Evolutionary conservation across 2,329 filamentous ascomycete species (phyloP).

Genomic region (Arachnomyces sp.): DNA sequence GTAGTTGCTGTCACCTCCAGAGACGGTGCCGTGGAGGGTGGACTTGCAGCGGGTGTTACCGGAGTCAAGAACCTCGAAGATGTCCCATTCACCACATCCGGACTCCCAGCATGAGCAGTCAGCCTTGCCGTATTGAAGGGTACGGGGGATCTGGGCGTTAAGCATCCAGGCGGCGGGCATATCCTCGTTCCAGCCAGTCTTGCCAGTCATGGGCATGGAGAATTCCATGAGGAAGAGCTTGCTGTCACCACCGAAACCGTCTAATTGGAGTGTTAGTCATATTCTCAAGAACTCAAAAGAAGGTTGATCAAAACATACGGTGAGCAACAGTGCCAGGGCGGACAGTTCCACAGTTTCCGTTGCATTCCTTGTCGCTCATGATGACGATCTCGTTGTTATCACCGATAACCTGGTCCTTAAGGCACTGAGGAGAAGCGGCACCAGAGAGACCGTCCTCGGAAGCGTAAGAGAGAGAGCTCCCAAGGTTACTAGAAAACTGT

Average conservation of each 20-base stretch:
- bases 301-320: conserved; percentile 32
- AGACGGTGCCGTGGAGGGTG: conserved; percentile 53
- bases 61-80: conserved; percentile 61
- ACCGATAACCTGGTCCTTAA: conserved; percentile 43
- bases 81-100: conserved; percentile 68
- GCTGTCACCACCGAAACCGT: conserved; percentile 62
- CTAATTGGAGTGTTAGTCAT: conserved; percentile 4
- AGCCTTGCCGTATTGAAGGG: conserved; percentile 57
- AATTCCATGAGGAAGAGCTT: conserved; percentile 71
- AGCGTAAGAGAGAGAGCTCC: conserved; percentile 52
- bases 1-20: conserved; percentile 63
- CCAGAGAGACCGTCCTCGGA: conserved; percentile 41
- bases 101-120: conserved; percentile 64
- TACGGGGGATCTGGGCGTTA: conserved; percentile 64
- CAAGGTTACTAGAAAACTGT: conserved; percentile 36
- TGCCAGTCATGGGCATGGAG: conserved; percentile 58
- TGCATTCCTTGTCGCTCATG: conserved; percentile 45
- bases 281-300: not conserved
- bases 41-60: conserved; percentile 63
- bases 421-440: conserved; percentile 41
- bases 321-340: conserved; percentile 45
- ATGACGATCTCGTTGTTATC: conserved; percentile 46
- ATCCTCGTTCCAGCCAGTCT: conserved; percentile 48
- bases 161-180: conserved; percentile 72
- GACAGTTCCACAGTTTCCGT: conserved; percentile 40